Conservation (phyloP, 2,329 filamentous ascomycete species). For the Scorias spongiosa region DNA sequence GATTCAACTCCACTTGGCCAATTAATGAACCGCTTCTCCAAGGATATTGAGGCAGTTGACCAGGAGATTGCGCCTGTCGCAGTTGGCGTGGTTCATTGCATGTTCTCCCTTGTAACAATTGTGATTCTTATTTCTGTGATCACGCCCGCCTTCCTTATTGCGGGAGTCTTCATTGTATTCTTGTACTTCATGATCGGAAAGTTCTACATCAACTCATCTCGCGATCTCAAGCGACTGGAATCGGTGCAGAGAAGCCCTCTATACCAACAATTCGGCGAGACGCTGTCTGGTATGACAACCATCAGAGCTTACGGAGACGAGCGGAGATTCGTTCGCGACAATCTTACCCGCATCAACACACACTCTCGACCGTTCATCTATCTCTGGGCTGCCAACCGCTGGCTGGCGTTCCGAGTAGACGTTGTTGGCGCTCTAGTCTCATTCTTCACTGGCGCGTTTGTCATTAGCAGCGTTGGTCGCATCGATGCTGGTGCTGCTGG, state of each 20-base stretch:
- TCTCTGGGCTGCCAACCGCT: slow-evolving; percentile 90
- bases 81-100: slow-evolving; percentile 55
- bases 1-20: slow-evolving; percentile 91
- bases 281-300: slow-evolving; percentile 82
- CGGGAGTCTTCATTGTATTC: slow-evolving; percentile 67
- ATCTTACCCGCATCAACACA: slow-evolving; percentile 72
- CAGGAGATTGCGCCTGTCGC: slow-evolving; percentile 91
- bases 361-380: slow-evolving; percentile 92
- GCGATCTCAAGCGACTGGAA: slow-evolving; percentile 87
- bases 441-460: slow-evolving; percentile 86
- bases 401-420: slow-evolving; percentile 87
- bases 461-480: slow-evolving; percentile 65
- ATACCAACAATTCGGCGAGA: slow-evolving; percentile 97
- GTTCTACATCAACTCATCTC: slow-evolving; percentile 84
- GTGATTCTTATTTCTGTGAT: slow-evolving; percentile 75
- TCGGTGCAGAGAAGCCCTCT: slow-evolving; percentile 86
- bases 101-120: slow-evolving; percentile 64
- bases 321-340: slow-evolving; percentile 82
- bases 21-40: slow-evolving; percentile 97
- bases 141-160: slow-evolving; percentile 80
- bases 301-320: slow-evolving; percentile 95
- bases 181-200: slow-evolving; percentile 71
- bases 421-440: slow-evolving; percentile 78
- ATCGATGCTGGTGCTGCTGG: slow-evolving; percentile 87
- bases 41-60: slow-evolving; percentile 87